Conservation (phyloP, 306 rosid species). For the Cercis canadensis region DNA sequence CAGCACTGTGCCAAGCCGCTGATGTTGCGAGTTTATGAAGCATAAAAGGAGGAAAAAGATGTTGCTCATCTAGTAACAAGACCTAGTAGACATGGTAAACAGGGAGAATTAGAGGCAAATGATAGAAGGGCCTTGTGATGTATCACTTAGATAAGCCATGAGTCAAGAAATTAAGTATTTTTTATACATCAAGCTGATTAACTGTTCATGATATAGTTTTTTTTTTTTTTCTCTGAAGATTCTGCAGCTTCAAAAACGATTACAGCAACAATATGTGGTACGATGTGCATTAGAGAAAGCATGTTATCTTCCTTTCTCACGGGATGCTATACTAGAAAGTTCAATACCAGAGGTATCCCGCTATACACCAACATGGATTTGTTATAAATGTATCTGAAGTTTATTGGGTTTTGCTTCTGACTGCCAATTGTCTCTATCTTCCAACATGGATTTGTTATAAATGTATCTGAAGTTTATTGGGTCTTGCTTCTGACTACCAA, state of each 20-base stretch:
- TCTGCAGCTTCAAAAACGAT: conserved; percentile 72
- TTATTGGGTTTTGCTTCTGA: conserved; percentile 31
- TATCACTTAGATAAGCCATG: no score
- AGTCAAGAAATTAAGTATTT: neutral
- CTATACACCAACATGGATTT: conserved; percentile 11
- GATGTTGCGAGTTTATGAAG: no score
- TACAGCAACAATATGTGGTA: conserved; percentile 68
- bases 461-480: conserved; percentile 4
- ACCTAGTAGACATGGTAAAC: neutral
- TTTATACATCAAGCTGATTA: neutral
- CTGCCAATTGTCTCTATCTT: conserved; percentile 24
- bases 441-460: conserved; percentile 2
- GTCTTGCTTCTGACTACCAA: conserved; percentile 26
- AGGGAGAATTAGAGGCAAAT: neutral
- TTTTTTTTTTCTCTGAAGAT: conserved; percentile 56
- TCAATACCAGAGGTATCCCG: conserved; percentile 74
- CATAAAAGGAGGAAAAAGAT: no score
- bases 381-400: neutral
- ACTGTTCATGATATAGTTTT: conserved; percentile 33
- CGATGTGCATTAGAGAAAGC: conserved; percentile 76
- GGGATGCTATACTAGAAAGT: conserved; percentile 47
- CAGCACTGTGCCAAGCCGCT: no score
- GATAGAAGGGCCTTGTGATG: no score
- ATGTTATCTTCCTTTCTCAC: conserved; percentile 60
- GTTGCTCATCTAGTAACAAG: no score